Conservation (phyloP, 208 protist genomes). For the Tritrichomonas foetus region DNA sequence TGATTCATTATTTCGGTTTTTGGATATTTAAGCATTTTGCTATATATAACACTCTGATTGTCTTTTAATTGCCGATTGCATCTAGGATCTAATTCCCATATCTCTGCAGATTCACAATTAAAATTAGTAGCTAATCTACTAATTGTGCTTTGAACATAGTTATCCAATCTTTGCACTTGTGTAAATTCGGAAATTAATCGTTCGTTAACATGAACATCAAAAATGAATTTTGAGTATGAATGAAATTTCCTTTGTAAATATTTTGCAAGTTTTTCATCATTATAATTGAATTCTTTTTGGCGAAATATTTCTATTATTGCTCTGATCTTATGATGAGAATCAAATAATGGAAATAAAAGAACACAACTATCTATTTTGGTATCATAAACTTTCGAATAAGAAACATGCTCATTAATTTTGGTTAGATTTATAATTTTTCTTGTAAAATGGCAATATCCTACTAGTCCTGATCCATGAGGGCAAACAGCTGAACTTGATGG, state of each 20-base stretch:
- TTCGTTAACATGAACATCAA: not conserved
- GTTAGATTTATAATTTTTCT: not conserved
- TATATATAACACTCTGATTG: no score
- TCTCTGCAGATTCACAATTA: not conserved
- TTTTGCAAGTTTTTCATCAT: constrained; percentile 25
- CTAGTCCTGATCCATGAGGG: constrained; percentile 8
- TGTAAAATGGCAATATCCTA: not conserved
- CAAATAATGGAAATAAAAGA: not conserved
- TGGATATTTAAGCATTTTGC: not conserved
- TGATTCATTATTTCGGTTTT: no score
- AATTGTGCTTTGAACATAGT: not conserved
- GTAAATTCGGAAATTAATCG: not conserved
- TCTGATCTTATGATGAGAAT: not conserved
- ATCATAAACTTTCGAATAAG: not conserved
- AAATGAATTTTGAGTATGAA: not conserved
- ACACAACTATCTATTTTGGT: not conserved
- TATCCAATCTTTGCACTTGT: not conserved
- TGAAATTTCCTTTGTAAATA: not conserved
- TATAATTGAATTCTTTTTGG: not conserved
- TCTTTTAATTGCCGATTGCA: not conserved
- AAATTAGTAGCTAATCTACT: not conserved
- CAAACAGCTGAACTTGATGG: not conserved
- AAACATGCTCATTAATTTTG: not conserved
- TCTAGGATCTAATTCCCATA: not conserved
- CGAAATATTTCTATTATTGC: constrained; percentile 11